Base-by-base conservation (phyloP, 2,329 filamentous ascomycete genomes). In the Scedosporium aurantiacum region DNA sequence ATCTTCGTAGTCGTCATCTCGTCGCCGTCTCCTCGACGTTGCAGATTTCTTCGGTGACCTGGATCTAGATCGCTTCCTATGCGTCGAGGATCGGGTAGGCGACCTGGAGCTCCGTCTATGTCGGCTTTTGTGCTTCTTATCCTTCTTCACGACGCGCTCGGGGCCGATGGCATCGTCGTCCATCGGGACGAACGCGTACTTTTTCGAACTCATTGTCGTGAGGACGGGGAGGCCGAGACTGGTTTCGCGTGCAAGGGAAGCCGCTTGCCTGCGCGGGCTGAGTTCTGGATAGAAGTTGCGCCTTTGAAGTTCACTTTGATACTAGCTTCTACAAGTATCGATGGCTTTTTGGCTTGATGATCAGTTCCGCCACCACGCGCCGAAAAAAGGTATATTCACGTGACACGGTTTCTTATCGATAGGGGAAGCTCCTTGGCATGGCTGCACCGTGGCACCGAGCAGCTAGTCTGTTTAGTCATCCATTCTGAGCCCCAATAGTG, bases 161-260 rank as follows among this genome's bases (percentile, higher is more conserved):
- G 58, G 58, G 5, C 43, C 54, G 27, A 61, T 55, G 16, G 55
- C 83, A 40, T 81, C 81, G 10, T 84, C 83, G 63, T 84, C 84
- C 85, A 88, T 88, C 6, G 85, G 80, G 64, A 88, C 73, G 66
- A 88, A 82, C 6, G 85, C 83, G 70, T 88, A 88, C 67, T 81
- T 83, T 71, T 87, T 87, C 56, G 76, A 75, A 63, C 76, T 78
- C 78, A 81, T 81, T 58, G 18, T 64, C 62, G 56, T 10, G 8
- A 4, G 10, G 7, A n/a, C 6, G 43, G 43, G 8, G 14, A 37
- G 32, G 43, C n/a, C 43, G 18, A 47, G 43, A 21, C 8, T 2
- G 4, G 43, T 47, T 37, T 37, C 32, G 32, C 32, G 8, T 37
- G 32, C 32, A 37, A 37, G 32, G 10, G 32, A 37, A 37, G 32